These are phyloP conservation scores for Debaryomyces maramus DNA, from an alignment of 805 yeast species.

Conservation along the genomic window DNA sequence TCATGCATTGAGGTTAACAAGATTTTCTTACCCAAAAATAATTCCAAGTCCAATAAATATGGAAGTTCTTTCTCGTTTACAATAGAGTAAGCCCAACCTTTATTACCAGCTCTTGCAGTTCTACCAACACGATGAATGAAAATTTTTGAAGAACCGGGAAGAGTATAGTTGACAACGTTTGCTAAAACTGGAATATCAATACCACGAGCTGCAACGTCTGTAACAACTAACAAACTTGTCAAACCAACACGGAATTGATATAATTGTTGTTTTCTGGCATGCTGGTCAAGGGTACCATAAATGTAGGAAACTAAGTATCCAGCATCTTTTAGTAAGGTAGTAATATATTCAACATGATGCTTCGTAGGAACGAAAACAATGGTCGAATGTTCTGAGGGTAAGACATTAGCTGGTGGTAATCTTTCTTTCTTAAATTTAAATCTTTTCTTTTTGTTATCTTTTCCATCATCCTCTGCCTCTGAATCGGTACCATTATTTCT, in stretches of 20 bases:
- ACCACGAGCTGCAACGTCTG: conserved; percentile 99
- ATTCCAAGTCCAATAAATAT: conserved; percentile 83
- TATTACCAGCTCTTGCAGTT: conserved; percentile 98
- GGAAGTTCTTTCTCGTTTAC: conserved; percentile 85
- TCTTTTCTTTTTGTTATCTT: conserved; percentile 35
- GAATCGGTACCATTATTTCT: conserved; percentile 54
- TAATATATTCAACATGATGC: conserved; percentile 94
- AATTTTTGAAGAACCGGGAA: conserved; percentile 90
- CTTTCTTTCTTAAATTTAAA: conserved; percentile 51
- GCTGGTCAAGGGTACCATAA: conserved; percentile 93
- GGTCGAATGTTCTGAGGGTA: conserved; percentile 85
- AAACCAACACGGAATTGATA: conserved; percentile 82
- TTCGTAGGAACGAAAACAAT: conserved; percentile 94
- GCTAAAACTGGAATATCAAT: conserved; percentile 96
- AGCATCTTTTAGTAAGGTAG: conserved; percentile 64
- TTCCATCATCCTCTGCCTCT: conserved; percentile 47
- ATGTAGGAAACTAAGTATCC: conserved; percentile 89
- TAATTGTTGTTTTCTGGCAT: conserved; percentile 87
- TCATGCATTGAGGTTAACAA: conserved; percentile 69
- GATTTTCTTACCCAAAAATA: conserved; percentile 84
- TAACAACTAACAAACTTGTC: conserved; percentile 86
- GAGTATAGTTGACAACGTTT: conserved; percentile 86
- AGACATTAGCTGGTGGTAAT: conserved; percentile 75
- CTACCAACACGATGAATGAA: conserved; percentile 98
- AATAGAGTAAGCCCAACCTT: conserved; percentile 96